A percentile compares a stretch with the other conserved stretches of the same genome.
Conservation (phyloP, 139 green algal species). For the Desmodesmus armatus region DNA sequence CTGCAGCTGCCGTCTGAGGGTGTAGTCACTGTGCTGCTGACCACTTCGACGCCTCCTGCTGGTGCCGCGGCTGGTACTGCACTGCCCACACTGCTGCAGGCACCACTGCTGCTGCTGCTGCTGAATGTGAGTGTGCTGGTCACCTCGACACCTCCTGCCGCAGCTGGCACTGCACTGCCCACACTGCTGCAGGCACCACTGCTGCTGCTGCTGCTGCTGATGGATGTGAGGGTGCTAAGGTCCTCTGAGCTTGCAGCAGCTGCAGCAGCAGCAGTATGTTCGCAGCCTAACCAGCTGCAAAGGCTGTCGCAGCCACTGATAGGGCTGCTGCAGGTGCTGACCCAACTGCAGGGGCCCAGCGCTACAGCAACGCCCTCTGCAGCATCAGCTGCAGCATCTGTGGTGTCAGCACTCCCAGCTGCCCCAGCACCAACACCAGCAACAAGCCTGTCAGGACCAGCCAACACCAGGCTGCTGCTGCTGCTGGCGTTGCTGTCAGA, state of each 20-base stretch:
- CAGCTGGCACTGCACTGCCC: conserved; percentile 20
- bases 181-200: conserved; percentile 48
- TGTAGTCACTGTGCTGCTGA: not conserved
- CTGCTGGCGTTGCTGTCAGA: no score
- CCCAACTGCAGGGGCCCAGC: not conserved
- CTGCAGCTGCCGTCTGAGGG: not conserved
- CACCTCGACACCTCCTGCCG: conserved; percentile 1
- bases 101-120: not conserved
- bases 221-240: conserved; percentile 59
- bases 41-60: no score
- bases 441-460: no score
- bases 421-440: no score
- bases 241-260: conserved; percentile 35
- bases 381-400: not conserved
- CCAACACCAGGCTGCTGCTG: no score
- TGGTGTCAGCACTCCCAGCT: not conserved
- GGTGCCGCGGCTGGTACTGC: not conserved
- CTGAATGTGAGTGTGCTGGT: not conserved
- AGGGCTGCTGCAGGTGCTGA: no score
- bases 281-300: no score
- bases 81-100: not conserved
- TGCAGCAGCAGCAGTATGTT: conserved; percentile 7
- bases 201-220: conserved; percentile 22
- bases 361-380: not conserved
- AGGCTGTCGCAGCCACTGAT: no score